Base-by-base conservation (phyloP, 2,329 filamentous ascomycete species). In the Myriosclerotinia duriaeana region DNA sequence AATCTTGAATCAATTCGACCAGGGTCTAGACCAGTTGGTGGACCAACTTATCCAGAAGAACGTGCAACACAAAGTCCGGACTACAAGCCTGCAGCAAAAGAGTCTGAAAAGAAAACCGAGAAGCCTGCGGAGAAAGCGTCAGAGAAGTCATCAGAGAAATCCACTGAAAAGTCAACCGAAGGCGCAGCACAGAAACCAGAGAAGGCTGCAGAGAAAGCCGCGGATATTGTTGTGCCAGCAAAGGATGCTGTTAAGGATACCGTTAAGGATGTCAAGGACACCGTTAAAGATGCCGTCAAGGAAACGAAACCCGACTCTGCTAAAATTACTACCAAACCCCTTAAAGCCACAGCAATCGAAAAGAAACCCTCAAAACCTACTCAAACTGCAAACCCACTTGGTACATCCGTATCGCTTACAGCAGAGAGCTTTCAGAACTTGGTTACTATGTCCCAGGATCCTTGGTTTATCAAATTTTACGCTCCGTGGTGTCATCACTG, bases 381-480 rank as follows among this genome's bases (percentile, higher is more conserved):
- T 38, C 77, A 80, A 22, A 85, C 83, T 12, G 87, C 90, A 30
- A 98, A 99, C 72, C 85, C 87, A 5, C 83, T 89, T 52, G 95
- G 95, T 8, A 81, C 84, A 20, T 96, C 92, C 8, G 82, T 92
- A 44, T 79, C 88, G 8, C 83, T 99, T 63, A 93, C 88, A 2
- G 89, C 91, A 0, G 93, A 97, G 76, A 91, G 83, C 70, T 99
- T 99, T 80, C 89, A 96, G 76, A 87, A 86, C 67, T 82, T 89
- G 48, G 93, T 99, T 56, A 96, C 92, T 3, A 90, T 89, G 77
- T 93, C 92, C 0, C 87, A 91, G 70, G 93, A 98, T 70, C 89
- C 93, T 7, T 99, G 95, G 95, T 97, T 99, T 76, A 88, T 99
- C 83, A 99, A 99, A 79, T 98, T 99, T 77, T 98, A 97, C 77